Evolutionary conservation across 2,329 filamentous ascomycete species (phyloP).

Genomic region (Verticillium dahliae): DNA sequence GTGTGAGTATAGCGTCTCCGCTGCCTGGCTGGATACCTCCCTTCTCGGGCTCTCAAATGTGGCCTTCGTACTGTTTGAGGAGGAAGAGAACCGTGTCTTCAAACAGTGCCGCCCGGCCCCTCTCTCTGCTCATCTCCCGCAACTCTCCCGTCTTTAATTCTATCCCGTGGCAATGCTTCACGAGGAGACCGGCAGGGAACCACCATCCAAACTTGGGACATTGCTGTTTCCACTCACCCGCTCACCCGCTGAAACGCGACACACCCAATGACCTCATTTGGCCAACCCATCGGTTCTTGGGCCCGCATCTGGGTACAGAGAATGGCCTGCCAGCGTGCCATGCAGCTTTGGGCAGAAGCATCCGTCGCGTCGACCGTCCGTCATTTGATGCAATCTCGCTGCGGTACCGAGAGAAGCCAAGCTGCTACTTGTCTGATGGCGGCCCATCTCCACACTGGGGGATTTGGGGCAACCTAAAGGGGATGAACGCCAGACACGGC

Average conservation of each 20-base stretch:
- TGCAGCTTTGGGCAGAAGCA: constrained; percentile 7
- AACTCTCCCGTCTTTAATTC: not conserved
- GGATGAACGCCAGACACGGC: not conserved
- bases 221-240: not conserved
- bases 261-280: constrained; percentile 10
- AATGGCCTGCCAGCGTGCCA: constrained; percentile 12
- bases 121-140: not conserved
- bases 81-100: not conserved
- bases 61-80: not conserved
- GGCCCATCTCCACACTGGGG: not conserved
- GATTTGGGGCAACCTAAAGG: not conserved
- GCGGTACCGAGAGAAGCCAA: constrained; percentile 9
- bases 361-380: constrained; percentile 6
- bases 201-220: not conserved
- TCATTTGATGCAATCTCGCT: constrained; percentile 10
- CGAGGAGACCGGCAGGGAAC: not conserved
- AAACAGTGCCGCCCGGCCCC: not conserved
- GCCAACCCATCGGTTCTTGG: constrained; percentile 7
- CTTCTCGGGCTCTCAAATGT: not conserved
- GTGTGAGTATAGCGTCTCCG: not conserved
- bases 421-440: not conserved
- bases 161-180: not conserved
- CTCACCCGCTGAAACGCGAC: not conserved
- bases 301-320: not conserved
- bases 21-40: not conserved